Evolutionary conservation across 2,329 filamentous ascomycete genomes (phyloP).

Genomic region (Beauveria sp.): DNA sequence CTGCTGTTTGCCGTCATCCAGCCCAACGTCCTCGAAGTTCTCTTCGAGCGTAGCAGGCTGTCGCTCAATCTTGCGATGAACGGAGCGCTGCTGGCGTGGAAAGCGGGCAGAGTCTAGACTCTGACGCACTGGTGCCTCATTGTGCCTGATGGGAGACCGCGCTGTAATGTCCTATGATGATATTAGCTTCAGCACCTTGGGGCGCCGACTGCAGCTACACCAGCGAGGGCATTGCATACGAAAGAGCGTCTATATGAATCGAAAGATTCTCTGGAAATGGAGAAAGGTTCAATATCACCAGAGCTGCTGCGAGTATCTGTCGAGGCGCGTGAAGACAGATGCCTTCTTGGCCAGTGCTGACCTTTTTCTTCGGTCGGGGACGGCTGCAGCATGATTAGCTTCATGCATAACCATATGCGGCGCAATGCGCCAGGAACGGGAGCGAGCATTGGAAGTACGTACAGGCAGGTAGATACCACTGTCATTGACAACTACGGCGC

Average conservation of each 20-base stretch:
- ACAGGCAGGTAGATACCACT: slow-evolving; percentile 91
- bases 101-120: slow-evolving; percentile 71
- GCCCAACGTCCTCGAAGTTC: slow-evolving; percentile 80
- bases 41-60: slow-evolving; percentile 66
- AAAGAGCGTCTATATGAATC: slow-evolving; percentile 95
- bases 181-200: background rate
- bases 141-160: slow-evolving; percentile 62
- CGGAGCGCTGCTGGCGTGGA: slow-evolving; percentile 53
- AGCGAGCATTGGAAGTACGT: slow-evolving; percentile 26
- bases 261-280: slow-evolving; percentile 92
- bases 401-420: background rate
- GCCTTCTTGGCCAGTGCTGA: slow-evolving; percentile 58
- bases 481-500: slow-evolving; percentile 75
- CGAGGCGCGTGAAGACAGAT: slow-evolving; percentile 44
- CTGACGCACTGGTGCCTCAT: slow-evolving; percentile 58
- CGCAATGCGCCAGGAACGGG: background rate
- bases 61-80: slow-evolving; percentile 50
- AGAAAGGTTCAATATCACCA: slow-evolving; percentile 84
- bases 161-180: slow-evolving; percentile 74
- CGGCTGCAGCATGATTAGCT: slow-evolving; percentile 44
- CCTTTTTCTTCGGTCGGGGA: slow-evolving; percentile 79
- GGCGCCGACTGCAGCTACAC: background rate
- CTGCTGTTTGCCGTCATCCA: slow-evolving; percentile 61
- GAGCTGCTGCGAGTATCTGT: slow-evolving; percentile 53
- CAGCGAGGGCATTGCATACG: slow-evolving; percentile 44